Evolutionary conservation across 805 yeast species (phyloP).

Genomic region (Wickerhamomyces kurtzmanii): DNA sequence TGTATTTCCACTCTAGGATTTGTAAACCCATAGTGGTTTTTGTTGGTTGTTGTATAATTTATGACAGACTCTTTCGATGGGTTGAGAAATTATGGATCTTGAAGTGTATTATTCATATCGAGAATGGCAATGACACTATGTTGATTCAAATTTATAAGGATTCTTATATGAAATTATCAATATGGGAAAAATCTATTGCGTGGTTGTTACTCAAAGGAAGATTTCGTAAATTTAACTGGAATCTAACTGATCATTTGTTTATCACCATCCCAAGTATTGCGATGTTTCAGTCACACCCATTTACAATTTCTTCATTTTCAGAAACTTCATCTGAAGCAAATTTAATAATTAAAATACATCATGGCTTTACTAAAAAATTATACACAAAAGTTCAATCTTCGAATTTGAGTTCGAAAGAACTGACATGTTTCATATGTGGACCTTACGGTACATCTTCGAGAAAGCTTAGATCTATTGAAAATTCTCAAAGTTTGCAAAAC

Average conservation of each 20-base stretch:
- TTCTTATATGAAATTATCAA: conserved; percentile 1
- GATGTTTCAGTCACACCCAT: conserved; percentile 16
- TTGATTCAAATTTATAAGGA: conserved; percentile 7
- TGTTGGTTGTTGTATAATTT: conserved; percentile 5
- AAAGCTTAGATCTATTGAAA: conserved; percentile 6
- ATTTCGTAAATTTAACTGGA: conserved; percentile 7
- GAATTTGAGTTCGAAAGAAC: conserved; percentile 1
- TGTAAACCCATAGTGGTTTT: conserved; percentile 14
- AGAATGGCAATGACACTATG: conserved; percentile 3
- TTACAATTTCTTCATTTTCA: conserved; percentile 17
- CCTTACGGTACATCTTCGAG: conserved; percentile 15
- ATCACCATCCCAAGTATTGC: conserved; percentile 12
- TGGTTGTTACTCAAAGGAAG: neutral
- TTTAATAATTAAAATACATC: conserved; percentile 11
- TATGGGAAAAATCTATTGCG: neutral
- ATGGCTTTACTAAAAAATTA: conserved; percentile 14
- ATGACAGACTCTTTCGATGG: conserved; percentile 12
- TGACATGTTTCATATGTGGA: conserved; percentile 15
- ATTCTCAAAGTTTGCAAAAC: neutral
- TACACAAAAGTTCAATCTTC: conserved; percentile 2
- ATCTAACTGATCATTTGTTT: conserved; percentile 14
- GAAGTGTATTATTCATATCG: conserved; percentile 3
- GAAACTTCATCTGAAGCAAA: conserved; percentile 3
- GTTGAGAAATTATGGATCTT: conserved; percentile 9
- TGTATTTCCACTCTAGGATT: conserved; percentile 14